phyloP scores from a whole-genome alignment of 306 rosid species.

The Cicer judaicum region DNA sequence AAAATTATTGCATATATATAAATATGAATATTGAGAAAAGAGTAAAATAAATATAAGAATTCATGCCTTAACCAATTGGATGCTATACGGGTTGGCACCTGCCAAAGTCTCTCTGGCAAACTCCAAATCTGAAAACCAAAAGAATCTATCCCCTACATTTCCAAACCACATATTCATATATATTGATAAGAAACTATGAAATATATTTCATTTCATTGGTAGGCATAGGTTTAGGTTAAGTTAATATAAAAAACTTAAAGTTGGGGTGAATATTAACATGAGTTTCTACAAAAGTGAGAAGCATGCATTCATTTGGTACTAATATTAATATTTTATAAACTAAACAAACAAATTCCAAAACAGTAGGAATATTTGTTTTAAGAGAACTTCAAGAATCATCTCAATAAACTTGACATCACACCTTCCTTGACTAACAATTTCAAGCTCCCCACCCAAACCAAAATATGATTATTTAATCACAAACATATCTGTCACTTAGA shows the following conservation, averaged over 20 bases:
- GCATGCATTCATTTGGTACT: too few relatives aligned
- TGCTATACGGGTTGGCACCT: conserved; percentile 56
- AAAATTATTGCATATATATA: not conserved
- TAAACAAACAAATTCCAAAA: too few relatives aligned
- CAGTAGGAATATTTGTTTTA: too few relatives aligned
- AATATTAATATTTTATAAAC: too few relatives aligned
- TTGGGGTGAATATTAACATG: too few relatives aligned
- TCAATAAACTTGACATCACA: too few relatives aligned
- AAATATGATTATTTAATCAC: too few relatives aligned
- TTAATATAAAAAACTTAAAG: too few relatives aligned
- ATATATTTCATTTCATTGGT: not conserved
- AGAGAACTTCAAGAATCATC: too few relatives aligned
- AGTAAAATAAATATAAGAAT: not conserved
- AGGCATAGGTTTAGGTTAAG: not conserved
- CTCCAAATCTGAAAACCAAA: conserved; percentile 80
- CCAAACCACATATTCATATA: conserved; percentile 24
- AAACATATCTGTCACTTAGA: not conserved
- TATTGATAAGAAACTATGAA: not conserved
- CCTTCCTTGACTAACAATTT: too few relatives aligned
- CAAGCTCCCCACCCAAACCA: too few relatives aligned
- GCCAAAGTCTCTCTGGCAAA: conserved; percentile 65
- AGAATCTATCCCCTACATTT: conserved; percentile 73
- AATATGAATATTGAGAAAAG: not conserved
- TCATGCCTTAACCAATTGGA: conserved; percentile 52
- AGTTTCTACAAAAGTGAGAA: too few relatives aligned